Evolutionary conservation across 1,139 yeast species (phyloP).

Genomic region (Yamadazyma conglobata): DNA sequence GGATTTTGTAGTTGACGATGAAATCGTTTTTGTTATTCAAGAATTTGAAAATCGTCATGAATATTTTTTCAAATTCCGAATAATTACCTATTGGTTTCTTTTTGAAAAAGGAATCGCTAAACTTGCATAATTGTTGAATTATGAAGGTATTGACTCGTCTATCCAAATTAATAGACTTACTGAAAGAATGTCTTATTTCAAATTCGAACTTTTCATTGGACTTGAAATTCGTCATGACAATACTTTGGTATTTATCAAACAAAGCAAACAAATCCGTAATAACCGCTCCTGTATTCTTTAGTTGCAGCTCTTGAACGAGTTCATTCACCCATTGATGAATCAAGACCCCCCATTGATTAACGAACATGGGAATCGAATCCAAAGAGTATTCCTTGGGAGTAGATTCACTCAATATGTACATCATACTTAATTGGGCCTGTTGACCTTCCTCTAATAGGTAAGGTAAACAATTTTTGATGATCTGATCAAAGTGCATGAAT

Average conservation of each 20-base stretch:
- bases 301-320: constrained; percentile 6
- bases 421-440: constrained; percentile 15
- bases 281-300: not conserved
- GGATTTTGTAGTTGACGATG: constrained; percentile 29
- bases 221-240: constrained; percentile 13
- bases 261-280: constrained; percentile 2
- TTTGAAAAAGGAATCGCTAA: constrained; percentile 32
- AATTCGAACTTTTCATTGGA: constrained; percentile 23
- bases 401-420: constrained; percentile 18
- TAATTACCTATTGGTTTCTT: constrained; percentile 13
- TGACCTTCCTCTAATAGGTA: constrained; percentile 16
- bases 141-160: constrained; percentile 18
- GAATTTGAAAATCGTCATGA: constrained; percentile 30
- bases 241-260: constrained; percentile 10
- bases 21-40: constrained; percentile 35
- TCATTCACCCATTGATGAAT: constrained; percentile 10
- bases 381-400: constrained; percentile 17
- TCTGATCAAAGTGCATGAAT: constrained; percentile 24
- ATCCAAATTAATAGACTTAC: constrained; percentile 20
- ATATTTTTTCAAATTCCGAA: constrained; percentile 19
- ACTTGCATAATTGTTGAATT: constrained; percentile 29
- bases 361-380: constrained; percentile 20
- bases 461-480: constrained; percentile 20
- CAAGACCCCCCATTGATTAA: constrained; percentile 21
- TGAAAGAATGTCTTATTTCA: constrained; percentile 28